Conservation (phyloP, 495 filamentous ascomycete genomes). For the Aspergillus steynii region DNA sequence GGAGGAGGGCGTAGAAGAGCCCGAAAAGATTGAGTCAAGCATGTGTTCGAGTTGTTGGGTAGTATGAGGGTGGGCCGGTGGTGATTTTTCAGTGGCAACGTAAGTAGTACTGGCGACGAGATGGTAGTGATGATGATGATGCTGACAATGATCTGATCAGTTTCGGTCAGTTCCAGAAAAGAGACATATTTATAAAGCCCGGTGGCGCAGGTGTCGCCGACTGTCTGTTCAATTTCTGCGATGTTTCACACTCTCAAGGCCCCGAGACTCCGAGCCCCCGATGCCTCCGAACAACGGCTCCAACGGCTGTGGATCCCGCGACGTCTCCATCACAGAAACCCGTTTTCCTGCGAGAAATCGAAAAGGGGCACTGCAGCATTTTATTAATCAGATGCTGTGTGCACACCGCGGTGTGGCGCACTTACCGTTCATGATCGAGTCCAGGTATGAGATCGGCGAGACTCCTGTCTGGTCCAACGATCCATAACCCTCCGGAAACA, state of each 20-base stretch:
- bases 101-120: neutral
- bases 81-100: neutral
- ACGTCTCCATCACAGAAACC: slow-evolving; percentile 12
- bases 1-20: neutral
- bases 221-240: neutral
- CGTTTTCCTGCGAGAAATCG: slow-evolving; percentile 27
- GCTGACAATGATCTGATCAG: neutral
- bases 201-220: neutral
- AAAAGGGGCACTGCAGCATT: slow-evolving; percentile 29
- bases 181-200: neutral
- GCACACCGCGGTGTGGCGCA: neutral
- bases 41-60: neutral
- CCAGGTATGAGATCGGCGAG: slow-evolving; percentile 36
- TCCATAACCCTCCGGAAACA: slow-evolving; percentile 10
- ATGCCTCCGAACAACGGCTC: neutral
- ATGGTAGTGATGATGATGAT: too few relatives aligned
- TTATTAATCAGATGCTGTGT: neutral
- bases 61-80: neutral
- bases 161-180: neutral
- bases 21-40: slow-evolving; percentile 4
- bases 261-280: slow-evolving; percentile 4
- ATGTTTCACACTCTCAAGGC: slow-evolving; percentile 1
- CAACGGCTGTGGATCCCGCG: neutral
- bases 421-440: slow-evolving; percentile 42
- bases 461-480: slow-evolving; percentile 7